These are phyloP conservation scores for Musa acuminata DNA, from an alignment of 176 grass and related monocot species.

Conservation along the genomic window DNA sequence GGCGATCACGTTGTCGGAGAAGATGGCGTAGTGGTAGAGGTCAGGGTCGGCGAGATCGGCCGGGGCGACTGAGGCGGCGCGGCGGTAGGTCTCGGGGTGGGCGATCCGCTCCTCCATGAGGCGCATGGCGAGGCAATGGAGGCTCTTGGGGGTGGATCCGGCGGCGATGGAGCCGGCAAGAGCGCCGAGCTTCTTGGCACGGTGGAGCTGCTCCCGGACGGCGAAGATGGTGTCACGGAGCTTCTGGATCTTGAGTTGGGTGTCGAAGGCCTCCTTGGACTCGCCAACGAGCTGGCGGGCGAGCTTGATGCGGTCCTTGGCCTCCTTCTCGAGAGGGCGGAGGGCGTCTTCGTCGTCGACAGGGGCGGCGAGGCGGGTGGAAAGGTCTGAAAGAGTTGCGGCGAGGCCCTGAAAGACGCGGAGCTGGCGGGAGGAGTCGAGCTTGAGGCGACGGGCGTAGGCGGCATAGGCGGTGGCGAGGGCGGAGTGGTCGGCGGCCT, in stretches of 20 bases:
- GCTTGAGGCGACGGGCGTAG: slow-evolving; percentile 62
- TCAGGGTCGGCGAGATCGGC: slow-evolving; percentile 34
- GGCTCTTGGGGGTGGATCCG: slow-evolving; percentile 77
- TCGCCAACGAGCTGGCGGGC: slow-evolving; percentile 61
- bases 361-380: slow-evolving; percentile 43
- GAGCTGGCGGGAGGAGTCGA: slow-evolving; percentile 57
- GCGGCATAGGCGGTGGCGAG: slow-evolving; percentile 61
- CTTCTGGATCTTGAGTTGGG: slow-evolving; percentile 86
- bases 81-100: slow-evolving; percentile 39
- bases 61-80: slow-evolving; percentile 1
- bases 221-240: slow-evolving; percentile 81
- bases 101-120: slow-evolving; percentile 69
- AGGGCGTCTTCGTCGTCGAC: slow-evolving; percentile 37
- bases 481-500: slow-evolving; percentile 71
- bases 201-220: slow-evolving; percentile 69
- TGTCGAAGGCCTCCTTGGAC: slow-evolving; percentile 83
- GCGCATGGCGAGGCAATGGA: slow-evolving; percentile 97
- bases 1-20: slow-evolving; percentile 87
- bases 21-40: slow-evolving; percentile 71
- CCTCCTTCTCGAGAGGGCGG: slow-evolving; percentile 66
- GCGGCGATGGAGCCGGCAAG: slow-evolving; percentile 69
- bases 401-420: slow-evolving; percentile 36
- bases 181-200: slow-evolving; percentile 45
- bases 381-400: slow-evolving; percentile 18
- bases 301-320: slow-evolving; percentile 56